Evolutionary conservation across 805 yeast genomes (phyloP).

Genomic region (Pichia californica): DNA sequence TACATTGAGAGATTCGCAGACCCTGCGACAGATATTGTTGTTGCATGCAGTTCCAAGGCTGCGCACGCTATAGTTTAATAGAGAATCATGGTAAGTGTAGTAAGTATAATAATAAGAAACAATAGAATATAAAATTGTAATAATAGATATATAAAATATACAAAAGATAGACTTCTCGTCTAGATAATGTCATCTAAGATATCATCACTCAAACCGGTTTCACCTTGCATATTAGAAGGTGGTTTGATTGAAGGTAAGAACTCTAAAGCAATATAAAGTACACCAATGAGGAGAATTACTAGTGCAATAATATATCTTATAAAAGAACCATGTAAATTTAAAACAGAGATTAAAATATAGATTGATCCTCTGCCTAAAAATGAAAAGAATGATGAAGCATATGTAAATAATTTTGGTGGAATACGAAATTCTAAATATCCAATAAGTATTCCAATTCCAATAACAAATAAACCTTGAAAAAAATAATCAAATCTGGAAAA

Average conservation of each 20-base stretch:
- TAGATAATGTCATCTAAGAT: slow-evolving; percentile 30
- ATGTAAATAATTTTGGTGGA: slow-evolving; percentile 57
- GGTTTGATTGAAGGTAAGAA: slow-evolving; percentile 69
- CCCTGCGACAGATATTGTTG: too few species aligned
- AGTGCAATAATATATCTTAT: slow-evolving; percentile 55
- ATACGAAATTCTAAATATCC: slow-evolving; percentile 41
- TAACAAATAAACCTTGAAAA: slow-evolving; percentile 51
- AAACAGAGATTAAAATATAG: slow-evolving; percentile 44
- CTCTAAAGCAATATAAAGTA: slow-evolving; percentile 55
- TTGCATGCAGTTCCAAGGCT: too few species aligned
- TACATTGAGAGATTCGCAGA: too few species aligned
- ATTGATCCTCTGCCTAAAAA: slow-evolving; percentile 71
- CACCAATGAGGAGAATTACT: slow-evolving; percentile 54
- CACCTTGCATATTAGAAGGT: slow-evolving; percentile 73
- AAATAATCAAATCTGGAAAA: slow-evolving; percentile 38
- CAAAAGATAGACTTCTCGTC: neutral
- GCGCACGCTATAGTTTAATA: too few species aligned
- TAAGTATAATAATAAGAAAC: too few species aligned
- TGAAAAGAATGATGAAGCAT: slow-evolving; percentile 62
- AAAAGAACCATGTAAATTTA: slow-evolving; percentile 42
- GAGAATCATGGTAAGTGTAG: too few species aligned
- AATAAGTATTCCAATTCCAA: slow-evolving; percentile 48
- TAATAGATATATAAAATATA: too few species aligned
- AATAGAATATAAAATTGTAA: neutral
- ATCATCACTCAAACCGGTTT: slow-evolving; percentile 31